Conservation (phyloP, 2,329 filamentous ascomycete species). For the Exserohilum turcica region DNA sequence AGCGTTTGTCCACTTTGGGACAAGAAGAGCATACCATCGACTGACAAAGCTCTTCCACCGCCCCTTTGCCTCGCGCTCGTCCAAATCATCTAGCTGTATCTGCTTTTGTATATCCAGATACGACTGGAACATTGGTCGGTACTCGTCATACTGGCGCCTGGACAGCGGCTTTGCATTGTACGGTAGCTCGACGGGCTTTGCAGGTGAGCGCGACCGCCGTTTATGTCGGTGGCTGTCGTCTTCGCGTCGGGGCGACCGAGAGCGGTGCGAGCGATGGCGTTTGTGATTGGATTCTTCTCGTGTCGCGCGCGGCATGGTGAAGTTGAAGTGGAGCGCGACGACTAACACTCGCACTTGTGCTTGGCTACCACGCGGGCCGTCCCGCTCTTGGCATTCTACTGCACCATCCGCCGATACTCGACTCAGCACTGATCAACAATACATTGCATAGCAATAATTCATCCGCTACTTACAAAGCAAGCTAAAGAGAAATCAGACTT, state of each 20-base stretch:
- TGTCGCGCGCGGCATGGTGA: too few species aligned
- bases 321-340: too few species aligned
- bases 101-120: slow-evolving; percentile 90
- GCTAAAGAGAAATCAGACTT: too few species aligned
- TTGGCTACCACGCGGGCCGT: too few species aligned
- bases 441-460: too few species aligned
- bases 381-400: too few species aligned
- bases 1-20: slow-evolving; percentile 36
- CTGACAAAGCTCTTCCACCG: slow-evolving; percentile 92
- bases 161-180: slow-evolving; percentile 68
- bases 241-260: slow-evolving; percentile 40
- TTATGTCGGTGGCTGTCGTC: slow-evolving; percentile 31
- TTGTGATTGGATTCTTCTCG: too few species aligned
- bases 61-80: slow-evolving; percentile 76
- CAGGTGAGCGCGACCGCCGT: slow-evolving; percentile 40
- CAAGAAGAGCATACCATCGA: slow-evolving; percentile 69
- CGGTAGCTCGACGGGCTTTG: slow-evolving; percentile 58
- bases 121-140: slow-evolving; percentile 75
- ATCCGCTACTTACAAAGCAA: too few species aligned
- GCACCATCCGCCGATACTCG: too few species aligned
- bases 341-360: too few species aligned
- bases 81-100: slow-evolving; percentile 69
- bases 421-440: too few species aligned
- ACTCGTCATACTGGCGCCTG: slow-evolving; percentile 69
- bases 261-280: slow-evolving; percentile 47